phyloP scores from a whole-genome alignment of 345 rosid genomes.

The Salix purpurea region DNA sequence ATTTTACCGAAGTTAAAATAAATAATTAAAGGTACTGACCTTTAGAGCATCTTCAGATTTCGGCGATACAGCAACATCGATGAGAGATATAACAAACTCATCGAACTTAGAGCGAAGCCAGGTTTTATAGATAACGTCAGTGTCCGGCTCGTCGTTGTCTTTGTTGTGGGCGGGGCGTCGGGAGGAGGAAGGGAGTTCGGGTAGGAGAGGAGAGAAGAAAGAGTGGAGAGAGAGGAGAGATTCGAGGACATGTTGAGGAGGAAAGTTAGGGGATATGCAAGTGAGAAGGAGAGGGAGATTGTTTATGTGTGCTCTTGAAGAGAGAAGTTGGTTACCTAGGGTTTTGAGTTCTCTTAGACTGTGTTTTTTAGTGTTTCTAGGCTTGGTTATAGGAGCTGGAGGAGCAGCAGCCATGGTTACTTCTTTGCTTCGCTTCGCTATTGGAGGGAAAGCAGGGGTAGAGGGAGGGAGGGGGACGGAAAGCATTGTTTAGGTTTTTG shows the following conservation, averaged over 20 bases:
- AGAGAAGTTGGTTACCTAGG: conserved; percentile 61
- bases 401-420: neutral
- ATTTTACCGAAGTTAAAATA: neutral
- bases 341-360: conserved; percentile 58
- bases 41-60: conserved; percentile 50
- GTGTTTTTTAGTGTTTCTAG: neutral
- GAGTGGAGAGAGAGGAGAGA: conserved; percentile 88
- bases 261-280: conserved; percentile 51
- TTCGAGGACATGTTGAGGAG: conserved; percentile 66
- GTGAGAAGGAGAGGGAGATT: conserved; percentile 75
- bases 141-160: conserved; percentile 18
- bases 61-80: conserved; percentile 42
- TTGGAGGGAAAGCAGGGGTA: too few relatives aligned
- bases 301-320: conserved; percentile 71
- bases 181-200: conserved; percentile 61
- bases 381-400: neutral
- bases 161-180: neutral
- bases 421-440: too few relatives aligned
- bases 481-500: too few relatives aligned
- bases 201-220: conserved; percentile 75
- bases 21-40: conserved; percentile 27
- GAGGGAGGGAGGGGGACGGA: too few relatives aligned
- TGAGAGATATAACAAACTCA: conserved; percentile 50
- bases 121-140: conserved; percentile 51
- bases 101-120: conserved; percentile 89